A percentile compares a stretch with the other conserved stretches of the same genome.
Evolutionary conservation across 1,139 yeast species (phyloP).

Genomic region (Nakaseomyces nivariensis): DNA sequence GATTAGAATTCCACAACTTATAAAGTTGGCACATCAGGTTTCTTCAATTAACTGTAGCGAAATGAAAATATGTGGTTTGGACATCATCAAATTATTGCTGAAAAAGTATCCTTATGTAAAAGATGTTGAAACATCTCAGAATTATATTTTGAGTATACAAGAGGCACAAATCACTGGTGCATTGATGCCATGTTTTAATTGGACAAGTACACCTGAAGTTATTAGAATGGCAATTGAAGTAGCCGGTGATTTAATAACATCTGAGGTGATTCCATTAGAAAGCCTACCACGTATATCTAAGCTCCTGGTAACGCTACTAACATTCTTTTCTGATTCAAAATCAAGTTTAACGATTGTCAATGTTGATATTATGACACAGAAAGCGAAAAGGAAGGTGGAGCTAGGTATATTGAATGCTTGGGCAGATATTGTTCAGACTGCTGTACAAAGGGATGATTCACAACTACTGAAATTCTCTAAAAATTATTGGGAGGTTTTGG

Average conservation of each 20-base stretch:
- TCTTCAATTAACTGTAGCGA: constrained; percentile 61
- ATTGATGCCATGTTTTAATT: constrained; percentile 75
- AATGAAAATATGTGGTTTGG: constrained; percentile 57
- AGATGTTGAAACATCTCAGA: constrained; percentile 67
- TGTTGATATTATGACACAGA: constrained; percentile 31
- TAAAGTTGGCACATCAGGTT: constrained; percentile 75
- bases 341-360: constrained; percentile 33
- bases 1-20: constrained; percentile 54
- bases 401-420: constrained; percentile 74
- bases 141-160: constrained; percentile 74
- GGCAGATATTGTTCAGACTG: constrained; percentile 65
- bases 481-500: constrained; percentile 50
- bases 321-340: constrained; percentile 35
- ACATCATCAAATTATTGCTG: constrained; percentile 52
- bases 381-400: constrained; percentile 54
- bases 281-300: constrained; percentile 54
- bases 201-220: constrained; percentile 61
- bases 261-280: constrained; percentile 41
- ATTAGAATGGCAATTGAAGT: constrained; percentile 74
- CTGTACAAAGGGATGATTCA: constrained; percentile 30
- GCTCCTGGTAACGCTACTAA: constrained; percentile 58
- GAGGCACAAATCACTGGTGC: constrained; percentile 94
- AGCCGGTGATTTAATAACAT: constrained; percentile 64
- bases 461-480: constrained; percentile 38
- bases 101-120: constrained; percentile 40